phyloP scores from a whole-genome alignment of 2,329 filamentous ascomycete species.

The Rutstroemia sp. region DNA sequence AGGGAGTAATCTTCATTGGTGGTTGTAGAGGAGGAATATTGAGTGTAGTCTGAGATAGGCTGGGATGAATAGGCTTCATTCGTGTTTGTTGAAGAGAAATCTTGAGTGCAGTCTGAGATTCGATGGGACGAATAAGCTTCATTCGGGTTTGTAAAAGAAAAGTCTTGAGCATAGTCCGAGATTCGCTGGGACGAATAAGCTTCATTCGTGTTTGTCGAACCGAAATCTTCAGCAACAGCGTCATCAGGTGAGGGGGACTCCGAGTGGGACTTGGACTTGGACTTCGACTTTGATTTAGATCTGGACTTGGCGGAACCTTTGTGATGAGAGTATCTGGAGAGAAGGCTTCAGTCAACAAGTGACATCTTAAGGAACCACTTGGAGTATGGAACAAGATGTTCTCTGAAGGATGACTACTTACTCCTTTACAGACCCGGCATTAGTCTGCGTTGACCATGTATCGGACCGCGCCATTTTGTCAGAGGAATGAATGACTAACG shows the following conservation, averaged over 20 bases:
- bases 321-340: background rate
- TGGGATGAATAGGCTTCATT: background rate
- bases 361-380: background rate
- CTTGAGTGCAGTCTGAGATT: too few relatives aligned
- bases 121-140: too few relatives aligned
- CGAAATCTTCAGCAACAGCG: too few relatives aligned
- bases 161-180: too few relatives aligned
- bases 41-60: too few relatives aligned
- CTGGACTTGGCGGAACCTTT: background rate
- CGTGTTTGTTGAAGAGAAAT: too few relatives aligned
- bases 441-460: background rate
- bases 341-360: background rate
- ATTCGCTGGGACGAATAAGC: background rate
- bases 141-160: too few relatives aligned
- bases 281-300: background rate
- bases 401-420: background rate
- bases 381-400: background rate
- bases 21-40: background rate
- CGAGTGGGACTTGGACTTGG: background rate
- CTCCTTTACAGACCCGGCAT: background rate
- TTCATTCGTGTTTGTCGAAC: background rate
- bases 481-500: too few relatives aligned
- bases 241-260: too few relatives aligned
- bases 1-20: background rate
- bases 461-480: background rate